Evolutionary conservation across 257 asterid species (phyloP).

Genomic region (Solanum clarkiae): DNA sequence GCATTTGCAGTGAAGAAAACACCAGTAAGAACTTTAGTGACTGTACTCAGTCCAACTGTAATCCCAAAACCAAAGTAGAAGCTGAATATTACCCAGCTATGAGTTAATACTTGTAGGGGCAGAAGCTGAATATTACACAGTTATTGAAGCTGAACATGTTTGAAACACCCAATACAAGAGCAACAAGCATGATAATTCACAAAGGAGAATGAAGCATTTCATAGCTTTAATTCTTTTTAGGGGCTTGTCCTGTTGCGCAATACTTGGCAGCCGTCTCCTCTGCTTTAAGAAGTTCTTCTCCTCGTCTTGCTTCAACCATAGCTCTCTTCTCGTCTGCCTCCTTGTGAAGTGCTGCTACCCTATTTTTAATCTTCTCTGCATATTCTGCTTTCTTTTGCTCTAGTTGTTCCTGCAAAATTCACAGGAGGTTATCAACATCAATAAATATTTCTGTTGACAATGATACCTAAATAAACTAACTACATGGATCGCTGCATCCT

Average conservation of each 20-base stretch:
- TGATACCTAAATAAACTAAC: no score
- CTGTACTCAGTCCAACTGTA: no score
- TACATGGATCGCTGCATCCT: no score
- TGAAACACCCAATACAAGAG: not conserved
- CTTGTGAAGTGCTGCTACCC: slow-evolving; percentile 53
- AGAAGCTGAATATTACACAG: no score
- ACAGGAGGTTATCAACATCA: not conserved
- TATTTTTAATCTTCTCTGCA: slow-evolving; percentile 53
- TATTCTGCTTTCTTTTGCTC: slow-evolving; percentile 63
- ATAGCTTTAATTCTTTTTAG: slow-evolving; percentile 19
- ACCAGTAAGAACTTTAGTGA: no score
- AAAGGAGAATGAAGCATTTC: not conserved
- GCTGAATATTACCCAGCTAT: no score
- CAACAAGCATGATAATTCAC: not conserved
- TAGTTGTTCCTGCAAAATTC: slow-evolving; percentile 38
- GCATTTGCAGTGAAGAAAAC: no score
- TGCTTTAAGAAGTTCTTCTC: slow-evolving; percentile 55
- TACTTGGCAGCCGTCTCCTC: slow-evolving; percentile 62
- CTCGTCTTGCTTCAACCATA: slow-evolving; percentile 39
- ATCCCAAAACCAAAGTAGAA: no score
- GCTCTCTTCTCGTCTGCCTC: slow-evolving; percentile 75
- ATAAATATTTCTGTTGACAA: no score
- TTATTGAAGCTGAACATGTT: not conserved
- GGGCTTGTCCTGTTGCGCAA: slow-evolving; percentile 51
- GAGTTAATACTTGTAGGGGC: no score